phyloP scores from a whole-genome alignment of 108 stramenopile genomes.

The Fragilaria crotonensis region DNA sequence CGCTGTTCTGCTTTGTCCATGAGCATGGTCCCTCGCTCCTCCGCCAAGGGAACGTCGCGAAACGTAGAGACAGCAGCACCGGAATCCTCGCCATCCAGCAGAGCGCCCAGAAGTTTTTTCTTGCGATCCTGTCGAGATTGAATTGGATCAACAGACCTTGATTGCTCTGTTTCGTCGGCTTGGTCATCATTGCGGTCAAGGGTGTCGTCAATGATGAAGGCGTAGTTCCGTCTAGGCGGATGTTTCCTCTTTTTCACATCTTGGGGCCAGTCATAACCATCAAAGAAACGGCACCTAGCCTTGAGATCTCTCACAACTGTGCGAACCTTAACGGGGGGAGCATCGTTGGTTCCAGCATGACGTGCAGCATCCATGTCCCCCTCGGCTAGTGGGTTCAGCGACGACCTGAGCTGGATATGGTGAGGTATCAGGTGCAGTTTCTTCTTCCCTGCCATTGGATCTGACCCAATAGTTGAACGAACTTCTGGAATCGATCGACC shows the following conservation, averaged over 20 bases:
- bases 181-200: constrained; percentile 8
- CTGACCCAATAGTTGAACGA: background rate
- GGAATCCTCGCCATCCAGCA: constrained; percentile 32
- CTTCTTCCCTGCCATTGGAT: background rate
- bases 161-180: background rate
- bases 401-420: constrained; percentile 55
- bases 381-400: constrained; percentile 41
- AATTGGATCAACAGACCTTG: constrained; percentile 2
- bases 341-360: constrained; percentile 32
- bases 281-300: constrained; percentile 57
- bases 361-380: constrained; percentile 54
- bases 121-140: too few species aligned
- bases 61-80: constrained; percentile 14
- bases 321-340: constrained; percentile 33
- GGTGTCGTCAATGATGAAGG: constrained; percentile 42
- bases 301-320: constrained; percentile 52
- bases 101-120: constrained; percentile 38
- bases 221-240: background rate
- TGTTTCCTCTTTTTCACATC: constrained; percentile 6
- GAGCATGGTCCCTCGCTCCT: constrained; percentile 32
- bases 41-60: constrained; percentile 37
- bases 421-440: constrained; percentile 40
- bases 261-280: constrained; percentile 74
- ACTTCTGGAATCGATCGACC: background rate
- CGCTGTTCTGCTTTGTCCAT: constrained; percentile 28